Evolutionary conservation across 1,284 basidiomycete species (phyloP), one percentile per base, ranked within the genome.

Genomic region (Trichosporon sp.): DNA sequence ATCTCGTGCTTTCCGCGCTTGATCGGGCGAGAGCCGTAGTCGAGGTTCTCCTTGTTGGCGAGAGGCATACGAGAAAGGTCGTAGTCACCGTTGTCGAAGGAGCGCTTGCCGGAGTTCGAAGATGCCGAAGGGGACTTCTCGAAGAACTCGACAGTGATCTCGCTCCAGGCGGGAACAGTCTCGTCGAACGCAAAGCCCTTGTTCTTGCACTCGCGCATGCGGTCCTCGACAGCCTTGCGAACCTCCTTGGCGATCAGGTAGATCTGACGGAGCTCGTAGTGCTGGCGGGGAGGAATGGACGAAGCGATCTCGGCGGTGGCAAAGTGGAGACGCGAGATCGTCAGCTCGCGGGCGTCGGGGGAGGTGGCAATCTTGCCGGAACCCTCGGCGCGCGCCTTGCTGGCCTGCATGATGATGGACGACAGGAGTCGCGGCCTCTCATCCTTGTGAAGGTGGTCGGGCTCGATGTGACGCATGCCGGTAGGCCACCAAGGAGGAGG

Each of bases 401-500:
- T 70, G 80, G 78, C 38, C 79, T 82, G 65, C 86, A 70, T 80
- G 48, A 88, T 76, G 63, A 87, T 84, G 65, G 84, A 81, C 5
- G 84, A 70, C 21, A 87, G 81, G 19, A 88, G 79, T 4, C 80
- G 75, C 43, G 85, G 83, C 8, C 86, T 83, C 77, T 87, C 87
- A 78, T 80, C 77, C 76, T 85, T 86, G 79, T 83, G 80, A 8
- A 88, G 78, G 68, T 88, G 87, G 73, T 88, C 87, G 0, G 87
- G 87, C 75, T 87, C 87, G 64, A 85, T 83, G 78, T 88, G 87
- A 7, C 85, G 79, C 8, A 87, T 83, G 16, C 81, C 83, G 8
- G 74, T 75, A 4, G 87, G 87, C 87, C 87, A 88, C 87, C 87
- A 88, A 12, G 77, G 76, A 0, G 87, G 87, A 0, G 73, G 67